Conservation (phyloP, 345 rosid genomes). For the Gossypium rotundifolium region DNA sequence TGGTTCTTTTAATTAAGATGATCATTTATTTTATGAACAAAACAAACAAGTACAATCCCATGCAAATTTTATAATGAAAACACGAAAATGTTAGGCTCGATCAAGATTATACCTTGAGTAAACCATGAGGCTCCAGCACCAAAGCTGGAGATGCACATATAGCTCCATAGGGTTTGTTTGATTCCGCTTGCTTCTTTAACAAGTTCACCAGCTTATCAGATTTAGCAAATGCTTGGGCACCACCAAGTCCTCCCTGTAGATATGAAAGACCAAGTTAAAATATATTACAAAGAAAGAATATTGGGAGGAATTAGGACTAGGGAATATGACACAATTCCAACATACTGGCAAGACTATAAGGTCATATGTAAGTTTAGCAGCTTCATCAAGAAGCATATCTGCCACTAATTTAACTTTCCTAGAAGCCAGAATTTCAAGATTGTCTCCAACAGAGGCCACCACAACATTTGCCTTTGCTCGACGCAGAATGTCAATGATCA, state of each 20-base stretch:
- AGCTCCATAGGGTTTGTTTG: constrained; percentile 83
- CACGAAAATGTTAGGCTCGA: neutral
- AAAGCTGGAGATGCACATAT: constrained; percentile 95
- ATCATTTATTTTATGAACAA: neutral
- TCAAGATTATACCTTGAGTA: neutral
- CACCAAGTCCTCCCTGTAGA: constrained; percentile 86
- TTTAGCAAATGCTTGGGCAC: constrained; percentile 82
- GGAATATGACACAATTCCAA: neutral
- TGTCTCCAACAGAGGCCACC: constrained; percentile 78
- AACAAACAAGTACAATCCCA: neutral
- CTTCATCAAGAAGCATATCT: constrained; percentile 81
- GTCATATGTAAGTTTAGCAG: constrained; percentile 71
- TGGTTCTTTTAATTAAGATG: neutral
- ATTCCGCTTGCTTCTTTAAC: constrained; percentile 69
- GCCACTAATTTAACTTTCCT: constrained; percentile 83
- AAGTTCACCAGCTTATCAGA: constrained; percentile 71
- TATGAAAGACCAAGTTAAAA: neutral
- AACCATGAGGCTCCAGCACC: constrained; percentile 63
- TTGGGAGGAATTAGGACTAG: neutral
- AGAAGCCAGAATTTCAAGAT: constrained; percentile 71
- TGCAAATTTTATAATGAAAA: too few species aligned
- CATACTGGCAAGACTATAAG: constrained; percentile 49
- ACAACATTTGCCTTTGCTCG: constrained; percentile 83
- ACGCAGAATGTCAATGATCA: constrained; percentile 70
- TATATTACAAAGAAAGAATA: neutral